Evolutionary conservation across 75 land plant genomes (phyloP).

Genomic region (Pinus albicaulis): DNA sequence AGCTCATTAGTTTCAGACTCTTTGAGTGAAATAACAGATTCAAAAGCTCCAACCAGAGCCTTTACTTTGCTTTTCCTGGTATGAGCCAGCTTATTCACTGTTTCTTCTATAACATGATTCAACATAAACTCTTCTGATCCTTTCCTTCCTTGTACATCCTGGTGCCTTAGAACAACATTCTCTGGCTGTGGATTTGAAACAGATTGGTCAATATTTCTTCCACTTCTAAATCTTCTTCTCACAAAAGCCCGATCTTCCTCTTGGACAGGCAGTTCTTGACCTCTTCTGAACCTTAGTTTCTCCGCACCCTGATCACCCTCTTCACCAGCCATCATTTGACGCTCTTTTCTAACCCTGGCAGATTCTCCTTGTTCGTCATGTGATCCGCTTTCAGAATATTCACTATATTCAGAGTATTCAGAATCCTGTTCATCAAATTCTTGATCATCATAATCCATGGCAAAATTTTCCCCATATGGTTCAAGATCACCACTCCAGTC

Average conservation of each 20-base stretch:
- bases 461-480: not conserved
- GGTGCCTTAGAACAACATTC: constrained; percentile 54
- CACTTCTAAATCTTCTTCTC: constrained; percentile 33
- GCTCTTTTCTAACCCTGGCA: not conserved
- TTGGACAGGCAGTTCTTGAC: not conserved
- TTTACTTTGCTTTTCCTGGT: constrained; percentile 78
- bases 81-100: constrained; percentile 70
- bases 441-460: not conserved
- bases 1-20: constrained; percentile 13
- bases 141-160: constrained; percentile 63
- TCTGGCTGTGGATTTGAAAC: constrained; percentile 9
- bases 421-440: not conserved
- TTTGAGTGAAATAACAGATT: constrained; percentile 74
- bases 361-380: not conserved
- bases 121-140: constrained; percentile 50
- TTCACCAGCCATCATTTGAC: not conserved
- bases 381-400: not conserved
- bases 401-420: constrained; percentile 9
- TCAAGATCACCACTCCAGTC: not conserved
- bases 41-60: constrained; percentile 88
- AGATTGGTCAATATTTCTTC: constrained; percentile 5
- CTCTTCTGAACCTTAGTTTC: constrained; percentile 10
- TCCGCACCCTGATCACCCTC: not conserved
- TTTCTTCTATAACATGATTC: constrained; percentile 76
- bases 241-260: not conserved